Evolutionary conservation across 2,329 filamentous ascomycete species (phyloP).

Genomic region (Rhytidhysteron rufulum): DNA sequence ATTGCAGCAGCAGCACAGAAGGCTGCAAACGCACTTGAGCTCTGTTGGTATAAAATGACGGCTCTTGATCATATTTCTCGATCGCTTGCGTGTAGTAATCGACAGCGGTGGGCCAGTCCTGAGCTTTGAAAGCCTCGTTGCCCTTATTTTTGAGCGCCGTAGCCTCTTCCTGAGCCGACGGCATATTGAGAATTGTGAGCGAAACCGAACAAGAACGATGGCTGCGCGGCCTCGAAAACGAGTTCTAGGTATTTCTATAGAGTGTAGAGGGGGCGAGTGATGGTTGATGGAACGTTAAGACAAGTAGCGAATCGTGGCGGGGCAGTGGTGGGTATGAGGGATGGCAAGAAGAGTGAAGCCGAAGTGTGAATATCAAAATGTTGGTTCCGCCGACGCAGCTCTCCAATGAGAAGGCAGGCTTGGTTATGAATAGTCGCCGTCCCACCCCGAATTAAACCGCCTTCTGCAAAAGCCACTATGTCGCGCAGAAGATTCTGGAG

Average conservation of each 20-base stretch:
- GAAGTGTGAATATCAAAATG: too few relatives aligned
- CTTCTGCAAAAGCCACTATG: too few relatives aligned
- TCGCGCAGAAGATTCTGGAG: too few relatives aligned
- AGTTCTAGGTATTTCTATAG: too few relatives aligned
- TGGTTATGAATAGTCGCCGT: too few relatives aligned
- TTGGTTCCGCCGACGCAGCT: too few relatives aligned
- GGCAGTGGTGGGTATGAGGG: background rate
- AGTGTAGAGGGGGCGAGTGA: background rate
- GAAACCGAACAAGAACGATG: too few relatives aligned
- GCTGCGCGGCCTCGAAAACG: too few relatives aligned
- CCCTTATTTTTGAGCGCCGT: conserved; percentile 86
- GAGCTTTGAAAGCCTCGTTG: conserved; percentile 84
- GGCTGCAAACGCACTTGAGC: conserved; percentile 69
- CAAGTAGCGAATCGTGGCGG: background rate
- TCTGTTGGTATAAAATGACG: conserved; percentile 89
- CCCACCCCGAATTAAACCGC: too few relatives aligned
- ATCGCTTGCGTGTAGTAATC: conserved; percentile 87
- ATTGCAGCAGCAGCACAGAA: conserved; percentile 12
- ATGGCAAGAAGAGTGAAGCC: background rate
- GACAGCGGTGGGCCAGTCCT: conserved; percentile 81
- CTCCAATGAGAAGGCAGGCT: too few relatives aligned
- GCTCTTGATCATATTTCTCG: conserved; percentile 73
- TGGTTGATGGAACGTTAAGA: background rate
- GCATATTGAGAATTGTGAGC: conserved; percentile 23
- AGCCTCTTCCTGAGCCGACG: conserved; percentile 60